Base-by-base conservation (phyloP, 1,284 basidiomycete genomes). In the Ustilago tritici region DNA sequence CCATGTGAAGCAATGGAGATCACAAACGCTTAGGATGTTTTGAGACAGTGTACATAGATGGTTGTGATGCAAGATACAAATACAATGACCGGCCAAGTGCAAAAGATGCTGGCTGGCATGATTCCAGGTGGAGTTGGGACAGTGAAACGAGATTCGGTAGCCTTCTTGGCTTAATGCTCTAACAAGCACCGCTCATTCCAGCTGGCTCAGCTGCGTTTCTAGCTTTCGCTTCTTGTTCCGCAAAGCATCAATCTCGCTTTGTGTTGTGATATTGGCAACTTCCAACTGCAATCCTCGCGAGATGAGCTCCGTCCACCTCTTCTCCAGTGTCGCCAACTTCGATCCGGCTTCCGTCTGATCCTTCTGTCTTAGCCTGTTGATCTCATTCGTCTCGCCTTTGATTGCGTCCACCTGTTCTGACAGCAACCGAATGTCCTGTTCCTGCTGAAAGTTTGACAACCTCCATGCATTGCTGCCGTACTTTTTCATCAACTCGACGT, bases 221-320 rank as follows among this genome's bases (percentile, higher is more conserved):
- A 77, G 43, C 58, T 63, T 66, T 11, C 66, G 31, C 40, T 70
- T 72, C 61, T 72, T 72, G 8, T 17, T 56, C 28, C 58, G 36
- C 47, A 76, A 56, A 32, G 10, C 9, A 28, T 85, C 86, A 56
- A 94, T 88, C 82, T 95, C 92, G 9, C 88, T 90, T 81, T 93
- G 92, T 73, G 94, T 87, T 19, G 93, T 92, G 40, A 92, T 89
- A 84, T 94, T 95, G n/a, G 93, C 95, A 88, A 96, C 91, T 88
- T 95, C 93, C 77, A 95, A 92, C 86, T 95, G 93, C 75, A 96
- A 87, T 36, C 94, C 92, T 80, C 90, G 92, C 47, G 93, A 94
- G 67, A 96, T 92, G 47, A 95, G 88, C 85, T 94, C 93, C 11
- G 92, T 94, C 95, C 95, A 96, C 61, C 91, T 89, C 58, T 90